Evolutionary conservation across 2,329 filamentous ascomycete species (phyloP).

Genomic region (Alternaria consortialis): DNA sequence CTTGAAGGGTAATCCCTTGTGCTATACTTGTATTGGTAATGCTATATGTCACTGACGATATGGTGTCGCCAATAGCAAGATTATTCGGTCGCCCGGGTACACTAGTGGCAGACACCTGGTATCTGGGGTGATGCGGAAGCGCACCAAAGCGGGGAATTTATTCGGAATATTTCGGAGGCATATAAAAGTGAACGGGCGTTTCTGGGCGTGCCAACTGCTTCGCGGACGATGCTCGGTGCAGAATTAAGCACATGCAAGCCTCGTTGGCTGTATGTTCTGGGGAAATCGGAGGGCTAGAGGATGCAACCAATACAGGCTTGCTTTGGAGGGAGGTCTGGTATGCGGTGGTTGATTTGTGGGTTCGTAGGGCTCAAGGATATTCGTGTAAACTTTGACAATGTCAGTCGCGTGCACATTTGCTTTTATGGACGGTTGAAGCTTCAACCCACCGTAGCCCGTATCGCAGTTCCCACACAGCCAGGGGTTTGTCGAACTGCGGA

Average conservation of each 20-base stretch:
- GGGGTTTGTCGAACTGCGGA: constrained; percentile 39
- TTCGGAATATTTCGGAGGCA: constrained; percentile 32
- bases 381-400: constrained; percentile 19
- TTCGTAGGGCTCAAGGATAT: constrained; percentile 16
- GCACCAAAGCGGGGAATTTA: constrained; percentile 36
- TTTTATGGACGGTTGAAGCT: background rate
- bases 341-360: constrained; percentile 12
- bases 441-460: constrained; percentile 28
- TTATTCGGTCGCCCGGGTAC: constrained; percentile 28
- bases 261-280: background rate
- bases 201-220: constrained; percentile 1
- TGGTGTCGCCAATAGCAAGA: constrained; percentile 24
- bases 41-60: constrained; percentile 28
- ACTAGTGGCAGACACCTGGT: constrained; percentile 29
- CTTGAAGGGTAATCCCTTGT: constrained; percentile 13
- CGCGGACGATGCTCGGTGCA: constrained; percentile 8
- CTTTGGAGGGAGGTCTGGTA: background rate
- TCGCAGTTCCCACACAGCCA: constrained; percentile 35
- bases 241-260: constrained; percentile 12
- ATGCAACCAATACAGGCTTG: background rate
- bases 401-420: constrained; percentile 25
- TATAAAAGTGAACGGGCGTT: constrained; percentile 20
- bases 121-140: constrained; percentile 32
- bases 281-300: background rate
- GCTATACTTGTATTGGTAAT: constrained; percentile 8